These are phyloP conservation scores for Irpex sp. DNA, from an alignment of 1,284 basidiomycete genomes.

Conservation along the genomic window DNA sequence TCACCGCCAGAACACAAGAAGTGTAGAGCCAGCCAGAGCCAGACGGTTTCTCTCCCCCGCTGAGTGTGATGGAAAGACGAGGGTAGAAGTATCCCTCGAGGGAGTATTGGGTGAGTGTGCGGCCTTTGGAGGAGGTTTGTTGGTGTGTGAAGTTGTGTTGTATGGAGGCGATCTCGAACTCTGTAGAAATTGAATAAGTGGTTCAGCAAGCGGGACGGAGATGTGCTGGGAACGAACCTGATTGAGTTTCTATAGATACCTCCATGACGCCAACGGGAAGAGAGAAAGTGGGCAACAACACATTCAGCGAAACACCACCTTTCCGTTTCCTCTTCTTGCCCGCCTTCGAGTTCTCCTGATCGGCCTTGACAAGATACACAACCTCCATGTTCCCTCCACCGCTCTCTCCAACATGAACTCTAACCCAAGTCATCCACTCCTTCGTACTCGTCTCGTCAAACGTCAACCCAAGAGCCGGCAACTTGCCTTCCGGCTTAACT, in stretches of 20 bases:
- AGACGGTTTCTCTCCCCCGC: conserved; percentile 1
- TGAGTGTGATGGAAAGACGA: conserved; percentile 28
- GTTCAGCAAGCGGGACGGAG: neutral
- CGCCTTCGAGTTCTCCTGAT: conserved; percentile 7
- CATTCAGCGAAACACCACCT: conserved; percentile 35
- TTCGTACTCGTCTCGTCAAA: conserved; percentile 47
- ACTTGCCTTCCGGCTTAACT: conserved; percentile 32
- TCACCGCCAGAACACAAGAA: neutral
- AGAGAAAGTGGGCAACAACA: conserved; percentile 66
- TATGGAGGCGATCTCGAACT: conserved; percentile 36
- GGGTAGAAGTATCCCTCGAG: conserved; percentile 56
- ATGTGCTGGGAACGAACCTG: conserved; percentile 1
- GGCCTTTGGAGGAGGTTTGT: conserved; percentile 29
- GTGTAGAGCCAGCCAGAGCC: neutral
- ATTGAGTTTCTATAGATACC: conserved; percentile 47
- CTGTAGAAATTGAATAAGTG: conserved; percentile 25
- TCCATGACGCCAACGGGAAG: conserved; percentile 62
- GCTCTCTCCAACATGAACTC: conserved; percentile 48
- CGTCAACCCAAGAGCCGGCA: conserved; percentile 35
- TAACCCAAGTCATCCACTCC: conserved; percentile 65
- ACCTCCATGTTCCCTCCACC: conserved; percentile 53
- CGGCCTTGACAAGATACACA: conserved; percentile 54
- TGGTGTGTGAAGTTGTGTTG: conserved; percentile 48
- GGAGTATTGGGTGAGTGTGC: conserved; percentile 50
- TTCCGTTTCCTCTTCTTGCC: conserved; percentile 20